These are phyloP conservation scores for Basidioascus undulatus DNA, from an alignment of 768 basidiomycete species.

Conservation along the genomic window DNA sequence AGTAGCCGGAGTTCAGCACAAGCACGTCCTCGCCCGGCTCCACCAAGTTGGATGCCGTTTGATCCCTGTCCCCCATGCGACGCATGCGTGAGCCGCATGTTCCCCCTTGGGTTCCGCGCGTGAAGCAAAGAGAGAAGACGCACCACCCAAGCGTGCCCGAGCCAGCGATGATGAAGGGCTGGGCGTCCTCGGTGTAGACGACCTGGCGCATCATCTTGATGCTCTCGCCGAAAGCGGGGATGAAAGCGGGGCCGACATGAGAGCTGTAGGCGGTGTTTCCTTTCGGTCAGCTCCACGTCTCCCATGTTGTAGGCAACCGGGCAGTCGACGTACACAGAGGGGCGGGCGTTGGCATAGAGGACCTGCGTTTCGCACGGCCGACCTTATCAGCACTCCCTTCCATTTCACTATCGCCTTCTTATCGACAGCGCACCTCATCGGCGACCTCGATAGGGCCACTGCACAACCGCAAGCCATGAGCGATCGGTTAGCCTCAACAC, in stretches of 20 bases:
- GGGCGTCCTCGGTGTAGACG: slow-evolving; percentile 48
- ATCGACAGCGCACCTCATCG: slow-evolving; percentile 26
- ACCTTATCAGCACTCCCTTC: background rate
- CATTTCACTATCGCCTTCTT: slow-evolving; percentile 1
- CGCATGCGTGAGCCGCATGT: background rate
- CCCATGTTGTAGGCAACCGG: slow-evolving; percentile 2
- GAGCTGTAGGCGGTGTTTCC: slow-evolving; percentile 21
- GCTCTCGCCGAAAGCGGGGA: slow-evolving; percentile 66
- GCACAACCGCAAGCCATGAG: too few relatives aligned
- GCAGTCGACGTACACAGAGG: slow-evolving; percentile 27
- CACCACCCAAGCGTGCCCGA: slow-evolving; percentile 85
- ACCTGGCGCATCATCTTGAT: slow-evolving; percentile 53
- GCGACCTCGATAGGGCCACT: slow-evolving; percentile 37
- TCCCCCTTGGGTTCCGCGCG: background rate
- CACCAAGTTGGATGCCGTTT: slow-evolving; percentile 80
- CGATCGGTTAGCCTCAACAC: too few relatives aligned
- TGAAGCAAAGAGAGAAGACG: slow-evolving; percentile 10
- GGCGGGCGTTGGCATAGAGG: slow-evolving; percentile 79
- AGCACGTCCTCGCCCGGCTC: slow-evolving; percentile 47
- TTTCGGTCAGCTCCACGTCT: background rate
- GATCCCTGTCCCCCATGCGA: slow-evolving; percentile 2
- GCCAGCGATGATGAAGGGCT: slow-evolving; percentile 83
- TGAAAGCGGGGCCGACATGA: slow-evolving; percentile 71
- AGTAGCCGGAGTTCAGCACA: slow-evolving; percentile 77
- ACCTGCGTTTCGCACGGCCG: slow-evolving; percentile 26